Evolutionary conservation across 306 rosid species (phyloP).

Genomic region (Vigna trinervia): DNA sequence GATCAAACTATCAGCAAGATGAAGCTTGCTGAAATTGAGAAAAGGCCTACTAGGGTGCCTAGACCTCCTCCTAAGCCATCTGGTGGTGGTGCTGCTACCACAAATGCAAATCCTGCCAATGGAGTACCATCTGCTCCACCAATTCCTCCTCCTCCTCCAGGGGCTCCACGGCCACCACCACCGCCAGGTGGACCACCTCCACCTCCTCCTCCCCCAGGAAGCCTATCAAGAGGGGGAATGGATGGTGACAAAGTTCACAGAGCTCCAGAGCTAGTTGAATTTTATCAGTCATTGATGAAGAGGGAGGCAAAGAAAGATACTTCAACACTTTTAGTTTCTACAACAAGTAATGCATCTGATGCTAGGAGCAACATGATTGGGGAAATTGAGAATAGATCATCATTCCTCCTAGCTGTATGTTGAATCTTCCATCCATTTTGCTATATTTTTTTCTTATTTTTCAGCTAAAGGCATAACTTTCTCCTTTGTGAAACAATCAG

Average conservation of each 20-base stretch:
- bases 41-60: constrained; percentile 85
- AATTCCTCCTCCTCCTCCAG: constrained; percentile 70
- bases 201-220: constrained; percentile 94
- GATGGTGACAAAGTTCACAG: constrained; percentile 85
- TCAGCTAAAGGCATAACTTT: not conserved
- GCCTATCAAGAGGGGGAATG: constrained; percentile 69
- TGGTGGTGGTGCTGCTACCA: constrained; percentile 49
- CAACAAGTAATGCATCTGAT: constrained; percentile 73
- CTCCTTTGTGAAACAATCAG: constrained; percentile 39
- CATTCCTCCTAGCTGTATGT: constrained; percentile 95
- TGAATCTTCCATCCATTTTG: constrained; percentile 34
- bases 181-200: constrained; percentile 83
- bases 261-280: constrained; percentile 90
- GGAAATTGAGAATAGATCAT: constrained; percentile 88
- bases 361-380: constrained; percentile 97
- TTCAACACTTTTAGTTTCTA: constrained; percentile 65
- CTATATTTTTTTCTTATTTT: constrained; percentile 1
- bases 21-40: constrained; percentile 86
- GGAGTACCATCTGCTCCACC: constrained; percentile 64
- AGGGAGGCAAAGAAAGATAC: constrained; percentile 96
- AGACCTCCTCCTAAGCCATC: constrained; percentile 86
- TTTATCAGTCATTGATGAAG: constrained; percentile 94
- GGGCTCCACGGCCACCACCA: constrained; percentile 54
- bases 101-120: constrained; percentile 56
- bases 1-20: constrained; percentile 75